Base-by-base conservation (phyloP, 495 filamentous ascomycete genomes). In the Tuber brumale region DNA sequence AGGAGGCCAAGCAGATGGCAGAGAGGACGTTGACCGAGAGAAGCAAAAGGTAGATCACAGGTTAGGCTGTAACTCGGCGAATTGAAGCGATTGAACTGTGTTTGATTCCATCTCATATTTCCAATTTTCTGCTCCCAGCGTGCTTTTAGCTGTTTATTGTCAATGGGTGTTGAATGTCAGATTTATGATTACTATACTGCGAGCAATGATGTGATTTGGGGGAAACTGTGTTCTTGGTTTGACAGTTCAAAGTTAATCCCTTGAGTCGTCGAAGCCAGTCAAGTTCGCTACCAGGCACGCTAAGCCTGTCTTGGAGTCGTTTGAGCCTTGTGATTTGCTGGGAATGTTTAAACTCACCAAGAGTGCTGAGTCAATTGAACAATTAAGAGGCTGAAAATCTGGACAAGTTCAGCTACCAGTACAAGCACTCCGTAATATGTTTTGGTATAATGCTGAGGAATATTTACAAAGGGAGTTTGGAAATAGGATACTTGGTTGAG, bases 1-100 rank as follows among this genome's bases (percentile, higher is more conserved):
- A 91, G 75, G 92, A 97, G 82, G 90, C 94, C 84, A 89, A 89
- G 46, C 86, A 90, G 78, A 90, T 90, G 84, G 85, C 91, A 8
- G 90, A 90, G 80, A 80, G 80, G 72, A 82, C 80, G n/a, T 48
- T 82, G 23, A 82, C 80, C 14, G 81, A 82, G 69, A 45, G 23
- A 74, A 41, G 69, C 73, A 74, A 45, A 27, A 78, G n/a, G 69
- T 78, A 74, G 39, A 57, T 48, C 10, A 10, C 23, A 3, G 16
- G 21, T 27, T 70, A 44, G 23, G 44, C 75, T 46, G 45, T n/a
- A 35, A 21, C 39, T 45, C 42, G 41, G n/a, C 21, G 46, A 69
- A 42, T 43, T 45, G 37, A 21, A 70, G 41, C 48, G 48, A 37
- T n/a, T 75, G 73, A 69, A 27, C 44, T 46, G 70, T 27, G 37